Conservation (phyloP, 23 red algal species). For the Gracilariopsis chorda region DNA sequence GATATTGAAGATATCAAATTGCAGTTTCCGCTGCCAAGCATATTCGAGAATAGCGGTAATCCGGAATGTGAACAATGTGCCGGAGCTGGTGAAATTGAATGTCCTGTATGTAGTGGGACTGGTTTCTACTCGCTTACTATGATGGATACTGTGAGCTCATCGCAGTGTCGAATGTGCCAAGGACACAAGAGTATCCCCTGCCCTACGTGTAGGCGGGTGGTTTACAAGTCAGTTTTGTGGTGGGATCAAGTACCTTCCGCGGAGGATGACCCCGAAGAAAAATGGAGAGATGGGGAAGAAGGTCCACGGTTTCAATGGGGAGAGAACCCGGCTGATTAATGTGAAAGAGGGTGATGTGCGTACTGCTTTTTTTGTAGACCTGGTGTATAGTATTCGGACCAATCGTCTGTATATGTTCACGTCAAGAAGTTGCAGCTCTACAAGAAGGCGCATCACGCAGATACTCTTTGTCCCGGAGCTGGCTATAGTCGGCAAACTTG, state of each 20-base stretch:
- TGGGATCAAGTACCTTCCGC: slow-evolving; percentile 52
- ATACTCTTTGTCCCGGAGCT: no score
- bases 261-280: slow-evolving; percentile 63
- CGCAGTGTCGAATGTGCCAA: slow-evolving; percentile 67
- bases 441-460: no score
- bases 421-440: no score
- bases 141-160: slow-evolving; percentile 53
- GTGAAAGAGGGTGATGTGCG: no score
- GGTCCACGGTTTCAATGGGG: slow-evolving; percentile 44
- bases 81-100: slow-evolving; percentile 43
- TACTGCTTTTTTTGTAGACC: no score
- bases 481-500: no score
- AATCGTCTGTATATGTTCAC: no score
- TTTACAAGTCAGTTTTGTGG: slow-evolving; percentile 75
- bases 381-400: no score
- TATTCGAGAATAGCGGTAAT: slow-evolving; percentile 21
- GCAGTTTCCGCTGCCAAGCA: not conserved
- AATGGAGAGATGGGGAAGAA: slow-evolving; percentile 47
- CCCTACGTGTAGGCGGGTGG: slow-evolving; percentile 54
- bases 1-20: not conserved
- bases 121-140: slow-evolving; percentile 48
- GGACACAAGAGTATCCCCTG: slow-evolving; percentile 59
- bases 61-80: slow-evolving; percentile 57
- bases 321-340: slow-evolving; percentile 6
- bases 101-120: slow-evolving; percentile 46